These are phyloP conservation scores for Hortiboletus campestris DNA, from an alignment of 768 basidiomycete species.

Conservation along the genomic window DNA sequence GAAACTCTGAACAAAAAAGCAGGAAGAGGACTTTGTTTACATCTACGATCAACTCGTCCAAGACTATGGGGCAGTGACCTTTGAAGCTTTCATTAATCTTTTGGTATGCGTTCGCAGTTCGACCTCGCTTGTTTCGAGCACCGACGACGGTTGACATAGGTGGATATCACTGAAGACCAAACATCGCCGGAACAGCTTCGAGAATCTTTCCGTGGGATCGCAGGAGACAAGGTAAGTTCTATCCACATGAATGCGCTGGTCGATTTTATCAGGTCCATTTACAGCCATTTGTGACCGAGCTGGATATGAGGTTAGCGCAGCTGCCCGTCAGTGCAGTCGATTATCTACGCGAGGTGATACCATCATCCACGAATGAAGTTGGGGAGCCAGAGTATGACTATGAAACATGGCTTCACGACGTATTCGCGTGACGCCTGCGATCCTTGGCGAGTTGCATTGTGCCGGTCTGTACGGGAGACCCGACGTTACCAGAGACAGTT, in stretches of 20 bases:
- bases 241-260: not conserved
- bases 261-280: slow-evolving; percentile 3
- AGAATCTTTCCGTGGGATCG: slow-evolving; percentile 90
- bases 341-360: slow-evolving; percentile 84
- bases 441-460: not conserved
- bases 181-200: slow-evolving; percentile 89
- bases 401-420: slow-evolving; percentile 76
- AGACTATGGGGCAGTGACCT: slow-evolving; percentile 87
- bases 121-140: not conserved
- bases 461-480: not conserved
- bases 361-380: slow-evolving; percentile 46
- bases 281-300: slow-evolving; percentile 89
- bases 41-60: slow-evolving; percentile 78
- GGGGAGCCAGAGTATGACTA: slow-evolving; percentile 78
- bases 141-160: slow-evolving; percentile 44
- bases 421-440: slow-evolving; percentile 51
- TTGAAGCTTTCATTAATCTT: slow-evolving; percentile 92
- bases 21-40: slow-evolving; percentile 86
- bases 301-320: slow-evolving; percentile 84
- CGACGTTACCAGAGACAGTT: not conserved
- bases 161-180: slow-evolving; percentile 94
- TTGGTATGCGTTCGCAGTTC: slow-evolving; percentile 50
- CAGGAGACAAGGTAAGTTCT: slow-evolving; percentile 74
- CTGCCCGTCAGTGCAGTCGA: slow-evolving; percentile 73
- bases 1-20: slow-evolving; percentile 2